Evolutionary conservation across 306 rosid genomes (phyloP), one percentile per base, ranked within the genome.

Genomic region (Cajanus cajan): DNA sequence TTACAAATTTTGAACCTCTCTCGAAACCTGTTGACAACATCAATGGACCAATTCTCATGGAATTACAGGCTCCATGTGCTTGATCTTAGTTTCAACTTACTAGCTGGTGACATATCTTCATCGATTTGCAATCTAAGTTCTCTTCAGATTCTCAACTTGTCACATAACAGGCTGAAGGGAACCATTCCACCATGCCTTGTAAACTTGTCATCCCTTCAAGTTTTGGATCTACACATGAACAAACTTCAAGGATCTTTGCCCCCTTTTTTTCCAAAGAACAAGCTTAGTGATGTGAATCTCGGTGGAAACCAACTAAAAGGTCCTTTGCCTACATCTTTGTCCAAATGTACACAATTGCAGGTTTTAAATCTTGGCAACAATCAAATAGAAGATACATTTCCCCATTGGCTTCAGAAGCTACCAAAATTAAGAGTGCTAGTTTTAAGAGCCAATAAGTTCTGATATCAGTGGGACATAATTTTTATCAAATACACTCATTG

Each of bases 351-450:
- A 0, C 0, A 2, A 0, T 15, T 89, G 4, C 18, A 52, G 50
- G n/a, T 82, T 75, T 28, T 89, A 6, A 76, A 86, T 59, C 4
- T 89, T 7, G 90, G 90, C 18, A 33, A 41, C 21, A 89, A 86
- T 65, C 24, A 36, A 5, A 36, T 86, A 1, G 15, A 40, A 8
- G 88, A 81, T 8, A 21, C 34, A 8, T 89, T 84, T 78, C 90
- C 86, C 8, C 0, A 31, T 14, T 84, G 87, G 90, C 68, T 89
- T 62, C 82, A 58, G 2, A 25, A 67, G 3, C 78, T 85, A 1
- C 57, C 68, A 7, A 0, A 18, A 7, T 78, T 89, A 15, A 59
- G 6, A 25, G 82, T 82, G 21, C 41, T 88, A 39, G 58, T 81
- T 66, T 41, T 41, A 13, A 4, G 14, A 10, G 47, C 47, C 47